Conservation (phyloP, 331 rosid species). For the Phaseolus coccineus region DNA sequence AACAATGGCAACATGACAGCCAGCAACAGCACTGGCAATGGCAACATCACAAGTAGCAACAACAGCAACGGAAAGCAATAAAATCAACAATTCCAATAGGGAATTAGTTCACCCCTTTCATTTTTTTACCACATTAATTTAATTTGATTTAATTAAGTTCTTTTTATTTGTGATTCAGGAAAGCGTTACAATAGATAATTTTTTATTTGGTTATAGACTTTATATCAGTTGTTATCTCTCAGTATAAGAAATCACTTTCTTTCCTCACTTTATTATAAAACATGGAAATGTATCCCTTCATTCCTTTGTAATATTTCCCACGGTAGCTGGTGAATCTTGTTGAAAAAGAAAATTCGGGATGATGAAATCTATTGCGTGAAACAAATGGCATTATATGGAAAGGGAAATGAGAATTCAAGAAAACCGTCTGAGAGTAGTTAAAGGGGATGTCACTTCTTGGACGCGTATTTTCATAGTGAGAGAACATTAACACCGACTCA, state of each 20-base stretch:
- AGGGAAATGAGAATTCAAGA: constrained; percentile 47
- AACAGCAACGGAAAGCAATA: constrained; percentile 36
- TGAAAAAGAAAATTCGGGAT: constrained; percentile 32
- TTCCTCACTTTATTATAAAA: background rate
- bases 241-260: constrained; percentile 9
- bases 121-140: constrained; percentile 17
- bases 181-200: constrained; percentile 9
- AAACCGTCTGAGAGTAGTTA: constrained; percentile 52
- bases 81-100: constrained; percentile 43
- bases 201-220: constrained; percentile 23
- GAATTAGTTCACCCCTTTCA: constrained; percentile 29
- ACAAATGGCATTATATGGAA: constrained; percentile 20
- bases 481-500: constrained; percentile 23
- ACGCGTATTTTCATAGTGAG: constrained; percentile 1
- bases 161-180: constrained; percentile 15
- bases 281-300: background rate
- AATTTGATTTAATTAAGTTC: background rate
- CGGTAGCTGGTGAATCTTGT: constrained; percentile 11
- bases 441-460: constrained; percentile 41
- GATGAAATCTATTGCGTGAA: constrained; percentile 35
- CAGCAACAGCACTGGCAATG: constrained; percentile 18
- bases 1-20: constrained; percentile 25
- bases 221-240: constrained; percentile 30
- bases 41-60: constrained; percentile 19
- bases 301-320: background rate